Evolutionary conservation across 2,329 filamentous ascomycete species (phyloP), one percentile per base, ranked within the genome.

Genomic region (Beauveria scarabaeidicola): DNA sequence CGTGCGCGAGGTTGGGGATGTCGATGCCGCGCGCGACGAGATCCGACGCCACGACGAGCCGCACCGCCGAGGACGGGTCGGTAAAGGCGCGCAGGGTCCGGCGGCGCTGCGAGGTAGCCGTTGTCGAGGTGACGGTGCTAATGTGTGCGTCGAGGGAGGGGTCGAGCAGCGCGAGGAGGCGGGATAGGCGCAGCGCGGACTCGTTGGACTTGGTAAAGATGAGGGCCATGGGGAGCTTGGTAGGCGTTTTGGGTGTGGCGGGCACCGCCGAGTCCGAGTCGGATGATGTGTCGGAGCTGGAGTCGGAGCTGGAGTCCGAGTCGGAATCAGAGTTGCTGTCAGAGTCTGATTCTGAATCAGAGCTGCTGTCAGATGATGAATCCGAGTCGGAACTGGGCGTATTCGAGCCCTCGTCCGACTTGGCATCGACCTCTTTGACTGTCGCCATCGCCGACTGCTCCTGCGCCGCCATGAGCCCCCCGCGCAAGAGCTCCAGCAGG

Each of bases 161-260:
- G 19, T 83, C 78, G 23, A 96, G 78, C 1, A 92, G 76, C 1
- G 78, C 75, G 11, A 97, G 78, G 0, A 97, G 84, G 21, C 90
- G 88, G 1, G 89, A 86, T n/a, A 97, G 81, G 61, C 94, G 88
- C n/a, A 89, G 81, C 1, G 93, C 90, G 19, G 87, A 85, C 71
- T 96, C 91, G 69, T 93, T 96, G 60, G 90, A 95, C 66, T 91
- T 91, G 51, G 91, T 92, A 71, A 97, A 97, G 64, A 97, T 85
- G 40, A 97, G 80, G 11, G 88, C 84, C 3, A 75, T 76, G 32
- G 78, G 74, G 19, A 70, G 61, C 23, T 43, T 62, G 65, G 63
- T 27, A 19, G 56, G 56, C 38, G 19, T 63, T 38, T 52, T 58
- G 13, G 29, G 41, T 7, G 50, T 65, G 15, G 47, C 9, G 10